Base-by-base conservation (phyloP, 2,329 filamentous ascomycete genomes). In the Dryadomyces quercivorus region DNA sequence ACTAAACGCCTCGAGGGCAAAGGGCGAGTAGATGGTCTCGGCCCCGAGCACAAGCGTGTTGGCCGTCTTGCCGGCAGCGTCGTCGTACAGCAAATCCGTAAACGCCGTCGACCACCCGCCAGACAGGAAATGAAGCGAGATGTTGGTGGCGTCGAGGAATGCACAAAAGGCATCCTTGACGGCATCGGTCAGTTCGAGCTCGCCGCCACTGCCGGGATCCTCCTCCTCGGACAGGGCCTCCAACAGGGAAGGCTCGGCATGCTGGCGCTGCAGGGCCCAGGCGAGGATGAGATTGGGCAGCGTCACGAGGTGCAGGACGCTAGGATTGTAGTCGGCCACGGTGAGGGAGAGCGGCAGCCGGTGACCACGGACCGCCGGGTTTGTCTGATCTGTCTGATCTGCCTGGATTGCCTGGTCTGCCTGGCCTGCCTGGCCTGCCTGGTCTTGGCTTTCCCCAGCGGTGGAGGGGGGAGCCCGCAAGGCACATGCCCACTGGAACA, bases 11-110 rank as follows among this genome's bases (percentile, higher is more conserved):
- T 72, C 70, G 21, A 90, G 75, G 0, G 85, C 84, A 55, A 82
- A 81, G 0, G 86, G 86, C 2, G 84, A 88, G 68, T 93, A 93
- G 47, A 93, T 92, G 0, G 88, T 93, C 68, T 93, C 88, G 1
- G 86, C 85, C 0, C 84, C 88, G 1, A 93, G 70, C 5, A 91
- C 70, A 2, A 86, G 67, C 15, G 75, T 76, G 45, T 62, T 55
- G 10, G 66, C 36, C 10, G 36, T 40, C 4, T 12, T 61, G 42
- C 56, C 38, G 52, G 48, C 34, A 52, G 55, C 58, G 46, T 47
- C 18, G 60, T 56, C 43, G 62, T 75, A 75, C 8, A 90, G 67
- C 1, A 88, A 68, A 1, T 75, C 65, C 5, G 86, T 73, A 56
- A 92, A 83, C 50, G 75, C 75, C 0, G 75, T 69, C 0, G 80